Percentiles rank a stretch among this genome's conserved stretches.
These are phyloP conservation scores for Daldinia sp. DNA, from an alignment of 2,329 filamentous ascomycete species.

Conservation along the genomic window DNA sequence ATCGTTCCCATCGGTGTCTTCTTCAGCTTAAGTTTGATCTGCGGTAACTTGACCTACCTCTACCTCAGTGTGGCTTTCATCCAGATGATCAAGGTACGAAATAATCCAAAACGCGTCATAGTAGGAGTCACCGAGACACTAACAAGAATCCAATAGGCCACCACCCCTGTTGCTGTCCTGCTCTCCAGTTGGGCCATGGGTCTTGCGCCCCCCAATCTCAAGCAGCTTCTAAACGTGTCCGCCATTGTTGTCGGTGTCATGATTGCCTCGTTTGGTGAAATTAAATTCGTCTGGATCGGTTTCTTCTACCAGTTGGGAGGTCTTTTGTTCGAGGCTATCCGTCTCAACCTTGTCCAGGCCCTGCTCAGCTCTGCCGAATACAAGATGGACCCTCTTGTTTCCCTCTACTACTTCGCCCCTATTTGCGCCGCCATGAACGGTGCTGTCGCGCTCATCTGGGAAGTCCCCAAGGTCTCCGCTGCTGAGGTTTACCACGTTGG, in stretches of 20 bases:
- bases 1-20: slow-evolving; percentile 95
- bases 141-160: slow-evolving; percentile 67
- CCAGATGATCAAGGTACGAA: slow-evolving; percentile 93
- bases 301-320: slow-evolving; percentile 82
- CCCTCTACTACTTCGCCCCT: slow-evolving; percentile 89
- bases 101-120: background rate
- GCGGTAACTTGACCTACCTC: slow-evolving; percentile 93
- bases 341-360: slow-evolving; percentile 84
- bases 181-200: slow-evolving; percentile 89
- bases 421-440: slow-evolving; percentile 86
- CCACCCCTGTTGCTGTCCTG: slow-evolving; percentile 91
- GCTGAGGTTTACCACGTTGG: slow-evolving; percentile 78
- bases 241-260: slow-evolving; percentile 94
- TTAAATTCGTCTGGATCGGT: slow-evolving; percentile 85
- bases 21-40: slow-evolving; percentile 96
- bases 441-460: slow-evolving; percentile 74
- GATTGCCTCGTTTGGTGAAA: slow-evolving; percentile 94
- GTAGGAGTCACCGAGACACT: slow-evolving; percentile 10
- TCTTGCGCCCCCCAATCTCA: slow-evolving; percentile 82
- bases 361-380: slow-evolving; percentile 83
- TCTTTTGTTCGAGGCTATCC: slow-evolving; percentile 82
- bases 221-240: slow-evolving; percentile 90
- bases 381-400: slow-evolving; percentile 92
- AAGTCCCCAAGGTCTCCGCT: slow-evolving; percentile 74
- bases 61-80: slow-evolving; percentile 97